Evolutionary conservation across 1,284 basidiomycete species (phyloP), one percentile per base, ranked within the genome.

Genomic region (Puccinia horiana): DNA sequence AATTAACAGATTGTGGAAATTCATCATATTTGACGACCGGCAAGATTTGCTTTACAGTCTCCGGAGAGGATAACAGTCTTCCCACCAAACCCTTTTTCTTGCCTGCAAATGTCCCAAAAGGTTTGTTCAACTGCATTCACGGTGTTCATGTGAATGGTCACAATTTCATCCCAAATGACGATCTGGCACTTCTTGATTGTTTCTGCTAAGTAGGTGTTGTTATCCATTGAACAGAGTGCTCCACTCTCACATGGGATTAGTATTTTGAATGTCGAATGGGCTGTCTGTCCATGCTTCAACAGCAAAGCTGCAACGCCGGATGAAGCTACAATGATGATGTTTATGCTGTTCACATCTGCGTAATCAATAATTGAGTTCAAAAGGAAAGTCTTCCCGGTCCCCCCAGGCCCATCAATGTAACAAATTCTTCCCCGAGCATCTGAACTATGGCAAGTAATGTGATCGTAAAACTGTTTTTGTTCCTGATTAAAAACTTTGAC

Each of bases 241-340:
- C 40, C 56, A 8, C 18, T 20, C 11, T 61, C 5, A 35, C 35
- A 26, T 1, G 26, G 18, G 6, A 77, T 35, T 16, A 89, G 89
- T 42, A 90, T 89, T 65, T 88, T 88, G 85, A 89, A 89, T 1
- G 82, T 83, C 1, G 88, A 89, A 83, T 89, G 88, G 4, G 88
- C 86, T 56, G 89, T 90, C 0, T 86, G 84, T 0, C 89, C 89
- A 35, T 88, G 88, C 3, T 67, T 83, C 0, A 89, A 77, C 0
- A 90, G 85, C 2, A 90, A 85, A 6, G 89, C 85, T 20, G 89
- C 87, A 76, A 90, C 88, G 0, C 89, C 89, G 2, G 88, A 89
- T 0, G 88, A 86, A 83, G 90, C 87, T 18, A 83, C 32, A n/a
- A n/a, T n/a, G n/a, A n/a, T n/a, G n/a, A n/a, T n/a, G n/a, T n/a